Base-by-base conservation (phyloP, 306 rosid species). In the Urtica urens region DNA sequence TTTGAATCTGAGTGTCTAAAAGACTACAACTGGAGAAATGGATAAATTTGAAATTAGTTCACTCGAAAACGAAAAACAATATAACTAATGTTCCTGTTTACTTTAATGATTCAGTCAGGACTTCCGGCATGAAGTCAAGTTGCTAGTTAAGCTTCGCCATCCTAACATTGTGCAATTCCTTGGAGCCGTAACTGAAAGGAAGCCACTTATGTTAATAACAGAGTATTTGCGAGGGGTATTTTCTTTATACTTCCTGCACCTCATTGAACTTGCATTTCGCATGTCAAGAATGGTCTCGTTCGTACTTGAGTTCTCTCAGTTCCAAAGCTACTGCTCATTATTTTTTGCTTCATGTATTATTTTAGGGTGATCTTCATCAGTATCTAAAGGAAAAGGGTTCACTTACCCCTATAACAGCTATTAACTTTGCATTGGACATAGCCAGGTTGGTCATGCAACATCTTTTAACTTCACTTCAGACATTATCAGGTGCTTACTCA, bases 91-190 rank as follows among this genome's bases (percentile, higher is more conserved):
- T 27, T 34, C 41, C 9, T 30, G 3, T 29, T 37, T 4, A 20
- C 21, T 44, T 38, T 20, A 51, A 64, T 70, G 23, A 42, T 53
- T 47, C 80, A 86, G 96, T 66, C 94, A 90, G 73, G 99, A 92
- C 71, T 92, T 92, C 55, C 70, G 96, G 60, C 99, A 92, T 53
- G 99, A 92, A 71, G 99, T 92, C 60, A 80, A 67, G 64, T 74
- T 92, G 79, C 74, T 92, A 28, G 96, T 92, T 85, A 92, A 92
- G 86, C 87, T 92, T 69, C 96, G 96, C 52, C 99, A 92, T 56
- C 99, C 99, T 26, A 92, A 92, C 60, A 77, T 92, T 46, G 99
- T 92, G 59, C 99, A 92, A 71, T 92, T 92, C 67, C 99, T 92
- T 65, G 99, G 99, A 71, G 99, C 99, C 67, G 99, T 92, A 62